Evolutionary conservation across 768 basidiomycete genomes (phyloP), one percentile per base, ranked within the genome.

Genomic region (Suillus americanus): DNA sequence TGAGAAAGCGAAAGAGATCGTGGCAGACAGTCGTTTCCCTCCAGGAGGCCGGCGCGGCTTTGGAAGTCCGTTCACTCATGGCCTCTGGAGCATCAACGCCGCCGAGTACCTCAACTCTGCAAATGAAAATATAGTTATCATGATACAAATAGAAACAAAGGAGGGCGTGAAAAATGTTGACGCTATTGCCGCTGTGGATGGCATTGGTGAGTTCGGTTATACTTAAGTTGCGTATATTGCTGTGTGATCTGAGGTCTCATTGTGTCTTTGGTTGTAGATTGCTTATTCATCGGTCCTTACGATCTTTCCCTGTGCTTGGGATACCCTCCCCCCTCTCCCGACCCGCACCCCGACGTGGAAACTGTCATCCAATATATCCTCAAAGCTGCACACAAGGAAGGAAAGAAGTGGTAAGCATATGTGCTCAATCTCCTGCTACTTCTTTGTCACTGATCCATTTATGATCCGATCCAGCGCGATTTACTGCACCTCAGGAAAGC

Each of bases 71-170:
- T 88, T 85, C 75, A 86, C 87, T 0, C 87, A 87, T 53, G 79
- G 75, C 12, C 77, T 77, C 28, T 90, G 89, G 88, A 82, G 82
- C 9, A 68, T 86, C n/a, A 79, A 77, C 5, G 71, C 78, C 1
- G 64, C 75, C 3, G 85, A 89, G 62, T 90, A 89, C 68, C 72
- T 89, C 38, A 69, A 74, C 5, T 72, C 74, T 3, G 90, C 89
- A 54, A 88, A 90, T 68, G 80, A 86, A 1, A 77, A 79, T 12
- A 72, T 87, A 40, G 66, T 86, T 35, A 79, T 88, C 18, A 83
- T 88, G 77, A 78, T 90, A 0, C 89, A 91, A 74, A 90, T 91
- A 61, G 89, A 90, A 74, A 90, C 81, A 3, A 75, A 70, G 56
- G 85, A 88, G 55, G 89, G 80, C 0, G 81, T 90, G 3, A 70